These are phyloP conservation scores for Detonula confervacea DNA, from an alignment of 352 stramenopile genomes.

Conservation along the genomic window DNA sequence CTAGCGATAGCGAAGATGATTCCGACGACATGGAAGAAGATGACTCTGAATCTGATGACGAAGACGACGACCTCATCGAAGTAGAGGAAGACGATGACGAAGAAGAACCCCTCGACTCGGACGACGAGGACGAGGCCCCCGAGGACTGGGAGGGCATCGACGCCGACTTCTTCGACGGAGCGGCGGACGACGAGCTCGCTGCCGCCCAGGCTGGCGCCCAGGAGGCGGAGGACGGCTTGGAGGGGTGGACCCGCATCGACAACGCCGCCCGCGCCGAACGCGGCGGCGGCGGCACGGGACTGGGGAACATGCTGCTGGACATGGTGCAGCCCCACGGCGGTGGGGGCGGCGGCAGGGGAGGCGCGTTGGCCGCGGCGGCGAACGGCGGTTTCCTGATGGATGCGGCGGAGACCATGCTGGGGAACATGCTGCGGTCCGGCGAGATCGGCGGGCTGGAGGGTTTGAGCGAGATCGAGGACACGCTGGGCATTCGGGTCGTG, in stretches of 20 bases:
- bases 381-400: conserved; percentile 61
- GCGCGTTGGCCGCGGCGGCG: too few relatives aligned
- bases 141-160: conserved; percentile 48
- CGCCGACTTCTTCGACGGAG: too few relatives aligned
- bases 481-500: conserved; percentile 79
- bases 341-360: conserved; percentile 9
- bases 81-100: conserved; percentile 47
- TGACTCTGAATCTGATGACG: conserved; percentile 26
- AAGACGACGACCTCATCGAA: conserved; percentile 50
- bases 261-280: conserved; percentile 41
- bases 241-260: conserved; percentile 83
- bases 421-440: conserved; percentile 72
- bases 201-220: background rate
- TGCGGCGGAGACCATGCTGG: conserved; percentile 79
- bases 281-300: too few relatives aligned
- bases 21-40: conserved; percentile 39
- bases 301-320: conserved; percentile 54
- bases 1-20: too few relatives aligned
- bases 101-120: conserved; percentile 58
- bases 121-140: conserved; percentile 45
- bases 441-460: conserved; percentile 56
- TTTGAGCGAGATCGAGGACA: conserved; percentile 73
- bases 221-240: conserved; percentile 47
- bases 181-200: background rate
- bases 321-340: conserved; percentile 24